These are phyloP conservation scores for Puccinia polysora DNA, from an alignment of 1,284 basidiomycete genomes.

Conservation along the genomic window DNA sequence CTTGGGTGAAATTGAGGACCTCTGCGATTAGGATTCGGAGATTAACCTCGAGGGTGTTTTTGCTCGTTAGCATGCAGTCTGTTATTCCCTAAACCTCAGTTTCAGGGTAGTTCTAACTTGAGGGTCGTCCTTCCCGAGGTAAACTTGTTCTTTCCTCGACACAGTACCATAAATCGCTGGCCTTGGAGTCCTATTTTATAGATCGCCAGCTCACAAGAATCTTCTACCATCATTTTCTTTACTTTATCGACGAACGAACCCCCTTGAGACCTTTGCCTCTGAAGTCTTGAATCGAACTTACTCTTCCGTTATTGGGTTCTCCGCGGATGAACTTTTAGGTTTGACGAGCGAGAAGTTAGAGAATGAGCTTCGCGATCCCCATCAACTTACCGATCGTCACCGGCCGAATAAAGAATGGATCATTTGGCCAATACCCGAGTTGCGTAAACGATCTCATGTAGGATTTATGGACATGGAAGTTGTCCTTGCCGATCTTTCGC, in stretches of 20 bases:
- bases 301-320: constrained; percentile 10
- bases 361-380: background rate
- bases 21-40: no score
- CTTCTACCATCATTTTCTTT: background rate
- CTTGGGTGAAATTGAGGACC: no score
- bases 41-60: no score
- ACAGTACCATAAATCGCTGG: background rate
- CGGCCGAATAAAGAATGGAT: background rate
- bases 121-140: constrained; percentile 2
- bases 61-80: background rate
- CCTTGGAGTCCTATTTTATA: background rate
- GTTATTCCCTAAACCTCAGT: constrained; percentile 6
- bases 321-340: background rate
- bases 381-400: no score
- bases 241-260: background rate
- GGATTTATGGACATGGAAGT: constrained; percentile 19
- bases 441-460: background rate
- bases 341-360: background rate
- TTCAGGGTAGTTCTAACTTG: constrained; percentile 19
- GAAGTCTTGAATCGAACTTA: constrained; percentile 9
- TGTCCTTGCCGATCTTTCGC: constrained; percentile 10
- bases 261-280: background rate
- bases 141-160: background rate
- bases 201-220: background rate
- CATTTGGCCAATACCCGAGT: constrained; percentile 17